Evolutionary conservation across 345 rosid genomes (phyloP), one percentile per base, ranked within the genome.

Genomic region (Noccaea bulbosa): DNA sequence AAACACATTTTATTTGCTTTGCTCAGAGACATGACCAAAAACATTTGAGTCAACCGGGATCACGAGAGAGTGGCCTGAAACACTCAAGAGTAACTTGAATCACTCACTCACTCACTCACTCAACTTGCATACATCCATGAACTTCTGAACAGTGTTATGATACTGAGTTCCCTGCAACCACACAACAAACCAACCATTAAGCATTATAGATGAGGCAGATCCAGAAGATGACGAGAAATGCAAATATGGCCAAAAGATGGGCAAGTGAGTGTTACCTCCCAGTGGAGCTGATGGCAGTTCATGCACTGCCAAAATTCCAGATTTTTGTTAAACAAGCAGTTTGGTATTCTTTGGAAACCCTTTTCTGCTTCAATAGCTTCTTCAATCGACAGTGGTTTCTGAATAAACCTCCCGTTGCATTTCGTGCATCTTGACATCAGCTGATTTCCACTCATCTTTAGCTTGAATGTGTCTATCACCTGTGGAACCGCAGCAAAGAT

Each of bases 301-400:
- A 83, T 86, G 85, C 98, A 90, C 78, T 93, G 97, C 98, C 97
- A 93, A 78, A 93, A 93, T 64, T 93, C 88, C 58, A 93, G 56
- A 58, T 90, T 83, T 77, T 88, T 90, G 86, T 90, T 69, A 65
- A 93, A 90, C 78, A 93, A 67, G 81, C 98, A 93, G 74, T 48
- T 52, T 4, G 96, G 98, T 70, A 93, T 90, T 80, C 74, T 88
- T 81, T 93, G 98, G 76, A 93, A 91, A 53, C 97, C 96, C 69
- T 91, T 93, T 37, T 96, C 91, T 45, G 98, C 92, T 82, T 93
- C 94, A 74, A 87, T 71, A 27, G 97, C 98, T 78, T 93, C 94
- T 81, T 88, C 96, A 11, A 83, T 84, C 60, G 88, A 61, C 39
- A 93, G 47, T 3, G 95, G 96, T 74, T 85, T 91, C 78, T 91